Conservation (phyloP, 1,139 yeast genomes). For the Debaryomyces udenii region DNA sequence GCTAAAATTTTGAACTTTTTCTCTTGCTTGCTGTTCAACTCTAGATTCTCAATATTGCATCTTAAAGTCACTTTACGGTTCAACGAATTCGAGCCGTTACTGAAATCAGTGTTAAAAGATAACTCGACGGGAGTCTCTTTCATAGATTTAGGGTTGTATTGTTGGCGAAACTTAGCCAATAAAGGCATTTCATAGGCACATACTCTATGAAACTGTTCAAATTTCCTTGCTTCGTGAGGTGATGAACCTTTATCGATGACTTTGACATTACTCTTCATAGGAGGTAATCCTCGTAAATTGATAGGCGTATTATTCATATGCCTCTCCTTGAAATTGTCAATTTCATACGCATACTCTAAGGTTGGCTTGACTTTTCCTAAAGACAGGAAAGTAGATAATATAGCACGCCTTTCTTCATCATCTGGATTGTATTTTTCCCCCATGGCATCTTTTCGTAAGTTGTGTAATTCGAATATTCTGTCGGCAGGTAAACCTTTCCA, state of each 20-base stretch:
- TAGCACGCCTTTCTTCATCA: slow-evolving; percentile 50
- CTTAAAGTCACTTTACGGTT: slow-evolving; percentile 69
- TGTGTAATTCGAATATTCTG: slow-evolving; percentile 60
- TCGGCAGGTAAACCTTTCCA: slow-evolving; percentile 74
- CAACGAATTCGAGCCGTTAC: slow-evolving; percentile 68
- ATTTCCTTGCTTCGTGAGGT: slow-evolving; percentile 41
- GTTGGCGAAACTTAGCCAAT: slow-evolving; percentile 71
- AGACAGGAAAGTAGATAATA: slow-evolving; percentile 44
- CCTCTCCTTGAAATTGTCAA: slow-evolving; percentile 50
- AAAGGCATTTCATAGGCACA: slow-evolving; percentile 93
- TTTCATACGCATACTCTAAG: slow-evolving; percentile 46
- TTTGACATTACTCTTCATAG: slow-evolving; percentile 41
- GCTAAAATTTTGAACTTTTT: slow-evolving; percentile 82
- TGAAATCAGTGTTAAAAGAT: slow-evolving; percentile 72
- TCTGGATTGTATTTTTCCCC: slow-evolving; percentile 62
- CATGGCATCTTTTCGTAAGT: slow-evolving; percentile 55
- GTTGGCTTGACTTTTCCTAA: slow-evolving; percentile 38
- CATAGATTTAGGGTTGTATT: slow-evolving; percentile 50
- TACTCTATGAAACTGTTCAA: slow-evolving; percentile 63
- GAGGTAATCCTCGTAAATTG: slow-evolving; percentile 42
- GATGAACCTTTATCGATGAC: slow-evolving; percentile 42
- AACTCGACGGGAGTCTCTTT: slow-evolving; percentile 61
- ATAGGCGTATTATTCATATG: slow-evolving; percentile 49
- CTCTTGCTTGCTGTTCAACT: slow-evolving; percentile 51
- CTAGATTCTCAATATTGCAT: slow-evolving; percentile 57